Evolutionary conservation across 2,329 filamentous ascomycete species (phyloP), one percentile per base, ranked within the genome.

Genomic region (Metarhizium anisopliae): DNA sequence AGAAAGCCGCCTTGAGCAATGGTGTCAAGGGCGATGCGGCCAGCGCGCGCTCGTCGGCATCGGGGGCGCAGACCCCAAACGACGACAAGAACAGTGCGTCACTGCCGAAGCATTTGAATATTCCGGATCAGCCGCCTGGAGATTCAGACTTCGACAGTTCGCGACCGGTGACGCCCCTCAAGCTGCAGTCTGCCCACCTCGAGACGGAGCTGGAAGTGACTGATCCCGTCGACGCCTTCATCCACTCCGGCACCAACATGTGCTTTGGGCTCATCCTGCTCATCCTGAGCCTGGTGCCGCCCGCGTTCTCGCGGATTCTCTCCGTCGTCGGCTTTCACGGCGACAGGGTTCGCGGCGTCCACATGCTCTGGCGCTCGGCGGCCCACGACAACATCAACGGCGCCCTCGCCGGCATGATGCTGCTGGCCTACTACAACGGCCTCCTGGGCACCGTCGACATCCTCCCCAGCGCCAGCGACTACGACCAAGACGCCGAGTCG

Each of bases 291-390:
- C 87, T 97, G 74, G 85, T 97, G 0, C 95, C 94, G 0, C 94
- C 94, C 0, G 84, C 92, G 0, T 96, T 97, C 69, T 87, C 83
- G n/a, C 87, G 84, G 55, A 80, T 99, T 1, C 78, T 97, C 4
- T 89, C 86, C 57, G 86, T 97, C 47, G 87, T 96, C 35, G 94
- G 94, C 1, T 97, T 97, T 73, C 85, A 83, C 59, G 94, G 94
- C 36, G 92, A 97, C 67, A 86, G 92, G 47, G 84, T 90, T 59
- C 81, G 86, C 43, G 94, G 92, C 10, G 78, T 96, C 36, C 78
- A 81, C 43, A 87, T 96, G 82, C 82, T 99, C 4, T 99, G 94
- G 94, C 85, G 89, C 67, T 89, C 90, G 13, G 91, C 90, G 25
- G 84, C 85, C 52, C 94, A 92, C 68, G 74, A 85, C 59, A 96